Conservation (phyloP, 2,329 filamentous ascomycete species). For the Phyllosticta capitalensis region DNA sequence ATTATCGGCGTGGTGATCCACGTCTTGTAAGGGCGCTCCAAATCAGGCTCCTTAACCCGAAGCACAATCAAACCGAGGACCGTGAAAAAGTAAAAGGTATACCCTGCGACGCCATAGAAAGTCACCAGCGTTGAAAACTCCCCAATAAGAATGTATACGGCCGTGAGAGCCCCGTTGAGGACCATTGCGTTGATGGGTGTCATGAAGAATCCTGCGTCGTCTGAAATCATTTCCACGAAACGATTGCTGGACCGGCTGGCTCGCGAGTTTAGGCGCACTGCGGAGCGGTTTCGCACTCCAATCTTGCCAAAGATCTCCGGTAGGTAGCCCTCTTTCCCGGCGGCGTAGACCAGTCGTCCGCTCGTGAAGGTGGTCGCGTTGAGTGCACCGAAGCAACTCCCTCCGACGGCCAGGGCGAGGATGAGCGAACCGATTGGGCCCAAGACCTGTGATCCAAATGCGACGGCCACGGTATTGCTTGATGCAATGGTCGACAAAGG, state of each 20-base stretch:
- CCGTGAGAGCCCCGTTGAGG: slow-evolving; percentile 67
- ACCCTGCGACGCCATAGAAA: slow-evolving; percentile 95
- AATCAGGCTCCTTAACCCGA: slow-evolving; percentile 72
- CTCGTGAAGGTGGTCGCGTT: slow-evolving; percentile 93
- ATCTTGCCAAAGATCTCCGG: slow-evolving; percentile 75
- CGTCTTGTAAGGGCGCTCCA: slow-evolving; percentile 86
- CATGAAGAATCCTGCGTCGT: slow-evolving; percentile 75
- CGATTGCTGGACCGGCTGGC: not conserved
- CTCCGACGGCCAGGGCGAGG: slow-evolving; percentile 79
- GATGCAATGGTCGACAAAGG: slow-evolving; percentile 71
- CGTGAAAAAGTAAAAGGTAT: slow-evolving; percentile 94
- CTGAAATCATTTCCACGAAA: slow-evolving; percentile 24
- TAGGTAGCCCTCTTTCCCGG: slow-evolving; percentile 90
- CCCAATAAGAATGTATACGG: slow-evolving; percentile 71
- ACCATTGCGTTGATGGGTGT: slow-evolving; percentile 89
- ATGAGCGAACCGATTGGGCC: slow-evolving; percentile 72
- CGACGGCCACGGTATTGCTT: slow-evolving; percentile 90
- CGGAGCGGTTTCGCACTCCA: slow-evolving; percentile 49
- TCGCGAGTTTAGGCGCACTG: slow-evolving; percentile 20
- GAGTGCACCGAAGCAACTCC: slow-evolving; percentile 86
- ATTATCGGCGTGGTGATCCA: slow-evolving; percentile 97
- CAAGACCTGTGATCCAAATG: slow-evolving; percentile 85
- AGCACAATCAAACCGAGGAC: slow-evolving; percentile 89
- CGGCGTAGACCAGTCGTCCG: slow-evolving; percentile 83
- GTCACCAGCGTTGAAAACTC: slow-evolving; percentile 88